A percentile compares a stretch with the other conserved stretches of the same genome.
Conservation (phyloP, 139 green algal genomes). For the Micractinium sp. region DNA sequence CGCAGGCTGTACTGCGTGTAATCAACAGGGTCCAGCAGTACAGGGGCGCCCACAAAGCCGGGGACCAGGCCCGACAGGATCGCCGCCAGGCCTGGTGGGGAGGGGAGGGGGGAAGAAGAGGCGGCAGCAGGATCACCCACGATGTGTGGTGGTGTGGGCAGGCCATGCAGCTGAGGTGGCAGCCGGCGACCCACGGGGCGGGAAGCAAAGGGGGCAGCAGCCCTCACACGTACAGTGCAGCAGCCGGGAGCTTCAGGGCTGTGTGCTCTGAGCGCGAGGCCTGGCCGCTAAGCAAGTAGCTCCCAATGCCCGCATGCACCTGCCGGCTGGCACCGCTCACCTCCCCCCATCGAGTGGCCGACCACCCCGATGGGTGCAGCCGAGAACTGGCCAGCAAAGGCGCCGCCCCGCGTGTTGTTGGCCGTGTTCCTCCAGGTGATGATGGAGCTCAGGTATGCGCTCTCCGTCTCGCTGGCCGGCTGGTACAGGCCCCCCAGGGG, state of each 20-base stretch:
- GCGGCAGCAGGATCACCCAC: neutral
- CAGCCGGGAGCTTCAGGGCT: neutral
- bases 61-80: neutral
- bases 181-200: neutral
- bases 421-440: neutral
- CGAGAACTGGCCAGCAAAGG: neutral
- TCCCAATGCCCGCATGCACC: neutral
- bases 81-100: neutral
- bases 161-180: neutral
- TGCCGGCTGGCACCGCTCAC: neutral
- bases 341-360: slow-evolving; percentile 14
- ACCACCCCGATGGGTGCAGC: neutral
- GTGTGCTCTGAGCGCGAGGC: neutral
- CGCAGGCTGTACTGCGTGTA: slow-evolving; percentile 7
- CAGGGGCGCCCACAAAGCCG: neutral
- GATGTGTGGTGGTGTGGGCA: neutral
- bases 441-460: neutral
- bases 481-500: neutral
- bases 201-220: neutral
- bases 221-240: neutral
- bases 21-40: slow-evolving; percentile 20
- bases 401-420: slow-evolving; percentile 4
- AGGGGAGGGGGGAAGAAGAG: neutral
- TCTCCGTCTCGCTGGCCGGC: slow-evolving; percentile 1
- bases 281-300: neutral